Evolutionary conservation across 768 basidiomycete genomes (phyloP), one percentile per base, ranked within the genome.

Genomic region (Porphyrellus cyaneotinctus): DNA sequence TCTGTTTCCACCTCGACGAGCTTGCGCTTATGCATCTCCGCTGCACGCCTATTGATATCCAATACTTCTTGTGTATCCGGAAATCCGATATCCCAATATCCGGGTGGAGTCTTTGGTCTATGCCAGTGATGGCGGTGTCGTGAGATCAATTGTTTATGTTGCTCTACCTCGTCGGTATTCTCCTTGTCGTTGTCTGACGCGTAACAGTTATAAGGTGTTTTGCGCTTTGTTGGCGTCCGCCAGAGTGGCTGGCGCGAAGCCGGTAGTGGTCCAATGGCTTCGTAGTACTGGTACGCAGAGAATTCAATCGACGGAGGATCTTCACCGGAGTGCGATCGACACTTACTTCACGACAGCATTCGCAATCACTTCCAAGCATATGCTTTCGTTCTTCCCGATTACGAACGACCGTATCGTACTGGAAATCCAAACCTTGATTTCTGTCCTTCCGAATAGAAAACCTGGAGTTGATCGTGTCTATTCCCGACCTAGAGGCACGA

Each of bases 41-140:
- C 77, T 10, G 93, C 94, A 52, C 72, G 72, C 53, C 74, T 71
- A 66, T 95, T 95, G 60, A 95, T 93, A 49, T 77, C 77, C 42
- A 75, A 78, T 15, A 82, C 84, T 63, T 91, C 82, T 67, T 95
- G 93, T 4, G 93, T 94, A 58, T 77, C 75, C 2, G 94, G 94
- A 65, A 97, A 95, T 2, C 88, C 91, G 52, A 95, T 93, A 51
- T 85, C 77, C 90, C 92, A 95, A 69, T 90, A 95, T 15, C 82
- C 84, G 1, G 91, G 91, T 12, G 94, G 94, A 2, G 91, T 93
- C 45, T 75, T 78, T 1, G 84, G 76, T 42, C 82, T 76, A 26
- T 75, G 75, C 88, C 87, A 91, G 18, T 83, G 77, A 53, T 83
- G 77, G 15, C 87, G 77, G 66, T 91, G 88, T 28, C 85, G 76